Evolutionary conservation across 139 green algal genomes (phyloP), one percentile per base, ranked within the genome.

Genomic region (Protoeuglena noctilucae): DNA sequence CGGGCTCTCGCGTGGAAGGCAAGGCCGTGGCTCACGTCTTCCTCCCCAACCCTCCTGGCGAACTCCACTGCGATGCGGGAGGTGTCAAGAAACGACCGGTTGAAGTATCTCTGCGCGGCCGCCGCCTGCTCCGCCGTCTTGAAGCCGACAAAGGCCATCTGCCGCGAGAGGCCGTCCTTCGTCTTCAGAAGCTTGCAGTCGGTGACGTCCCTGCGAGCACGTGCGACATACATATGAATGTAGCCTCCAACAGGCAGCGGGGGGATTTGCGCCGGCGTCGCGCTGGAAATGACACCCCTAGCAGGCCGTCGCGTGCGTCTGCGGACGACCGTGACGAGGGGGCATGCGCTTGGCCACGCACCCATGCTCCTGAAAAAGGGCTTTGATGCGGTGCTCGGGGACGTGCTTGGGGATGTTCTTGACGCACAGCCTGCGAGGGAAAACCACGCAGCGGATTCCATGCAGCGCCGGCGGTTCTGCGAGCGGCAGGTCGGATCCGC

Each of bases 111-210:
- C 21, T 82, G 23, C 0, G 87, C 91, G 3, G 45, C 51, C 39
- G 45, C 51, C 0, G 91, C 87, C 27, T 95, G 66, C 6, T 75
- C 72, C 18, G 67, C 69, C 0, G 68, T 79, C 18, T 73, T 78
- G 72, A 84, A 96, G 34, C 91, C 91, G 3, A 98, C 72, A 63
- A 98, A 98, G 1, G 69, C 88, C 68, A 98, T 84, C 49, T 86
- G 77, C 3, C 91, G 72, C 5, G 87, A 94, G 21, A 68, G 55
- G 21, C 89, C 89, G 63, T 95, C 85, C 57, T 89, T 81, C 12
- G 87, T 88, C 22, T 71, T 70, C 46, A 97, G 66, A n/a, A 98
- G 56, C 58, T 93, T 94, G 40, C 82, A 78, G 60, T 98, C 91
- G 2, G 91, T 98, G 7, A 98, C 80, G n/a, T n/a, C n/a, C n/a